Evolutionary conservation across 129 eudicot genomes (phyloP).

Genomic region (Scalesia atractyloides): DNA sequence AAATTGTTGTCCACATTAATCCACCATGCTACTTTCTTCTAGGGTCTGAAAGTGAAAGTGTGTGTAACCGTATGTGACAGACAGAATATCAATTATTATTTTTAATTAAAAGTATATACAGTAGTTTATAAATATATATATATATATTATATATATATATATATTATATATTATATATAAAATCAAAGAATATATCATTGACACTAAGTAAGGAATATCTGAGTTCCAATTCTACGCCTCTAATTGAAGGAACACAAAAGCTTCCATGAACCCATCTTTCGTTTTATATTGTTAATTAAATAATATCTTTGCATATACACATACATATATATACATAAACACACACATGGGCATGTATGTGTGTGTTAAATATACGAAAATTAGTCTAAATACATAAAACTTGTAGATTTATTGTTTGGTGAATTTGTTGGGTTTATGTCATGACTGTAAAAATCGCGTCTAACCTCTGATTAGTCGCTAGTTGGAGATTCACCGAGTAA

Average conservation of each 20-base stretch:
- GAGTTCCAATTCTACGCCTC: constrained; percentile 71
- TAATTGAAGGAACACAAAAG: constrained; percentile 43
- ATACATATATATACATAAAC: too few species aligned
- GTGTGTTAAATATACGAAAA: too few species aligned
- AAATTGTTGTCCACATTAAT: constrained; percentile 52
- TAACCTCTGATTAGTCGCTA: too few species aligned
- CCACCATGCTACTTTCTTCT: constrained; percentile 46
- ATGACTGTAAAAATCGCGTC: too few species aligned
- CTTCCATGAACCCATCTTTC: not conserved
- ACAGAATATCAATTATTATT: too few species aligned
- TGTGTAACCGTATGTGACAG: constrained; percentile 24
- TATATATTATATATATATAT: not conserved
- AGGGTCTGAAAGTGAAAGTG: constrained; percentile 28
- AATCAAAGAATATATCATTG: not conserved
- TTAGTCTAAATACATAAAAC: too few species aligned
- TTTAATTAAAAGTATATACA: too few species aligned
- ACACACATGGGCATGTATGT: not conserved
- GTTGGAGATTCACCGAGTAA: too few species aligned
- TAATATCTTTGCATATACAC: not conserved
- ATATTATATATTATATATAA: not conserved
- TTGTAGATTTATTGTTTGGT: too few species aligned
- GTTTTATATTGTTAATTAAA: not conserved
- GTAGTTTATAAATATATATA: too few species aligned
- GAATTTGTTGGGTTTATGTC: too few species aligned
- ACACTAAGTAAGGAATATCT: constrained; percentile 60